Evolutionary conservation across 83 land plant species (phyloP), one percentile per base, ranked within the genome.

Genomic region (Picea abies): DNA sequence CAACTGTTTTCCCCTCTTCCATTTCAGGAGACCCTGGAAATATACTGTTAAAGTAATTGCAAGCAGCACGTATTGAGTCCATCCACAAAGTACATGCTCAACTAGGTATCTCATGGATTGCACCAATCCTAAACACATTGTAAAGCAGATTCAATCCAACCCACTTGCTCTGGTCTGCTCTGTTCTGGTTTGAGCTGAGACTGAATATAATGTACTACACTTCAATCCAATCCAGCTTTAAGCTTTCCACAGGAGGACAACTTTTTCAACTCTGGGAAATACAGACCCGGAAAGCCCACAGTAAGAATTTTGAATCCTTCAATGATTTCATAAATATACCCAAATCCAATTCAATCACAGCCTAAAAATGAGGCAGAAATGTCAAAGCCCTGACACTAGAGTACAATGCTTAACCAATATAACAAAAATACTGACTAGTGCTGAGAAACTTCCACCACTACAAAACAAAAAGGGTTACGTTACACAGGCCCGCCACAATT

Each of bases 1-100:
- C 82, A 52, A 14, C 0, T 81, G 81, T 25, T 66, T 81, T 41
- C 67, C 58, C 25, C 65, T 9, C 44, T 35, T 79, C 44, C 80
- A 62, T 62, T 60, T 60, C 15, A 60, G 67, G 66, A 73, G 26
- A 73, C 25, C 47, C 5, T 44, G 77, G 77, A 44, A 25, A 73
- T 44, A 73, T 22, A 73, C 26, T 44, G 77, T 73, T n/a, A 72
- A 16, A 4, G 16, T 44, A n/a, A 73, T 10, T 44, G 58, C 58
- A 73, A 73, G 14, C 26, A 73, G 16, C 58, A 73, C 9, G 58
- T 73, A 73, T 73, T 73, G 26, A n/a, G 5, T 44, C 77, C 77
- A 73, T 4, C 52, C 4, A n/a, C 15, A 5, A 20, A 44, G 25
- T 23, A 73, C 2, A 41, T 73, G 77, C 26, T 73, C 77, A n/a